Evolutionary conservation across 192 early-diverging fungal genomes (phyloP).

Genomic region (Paraglomus brasilianum): DNA sequence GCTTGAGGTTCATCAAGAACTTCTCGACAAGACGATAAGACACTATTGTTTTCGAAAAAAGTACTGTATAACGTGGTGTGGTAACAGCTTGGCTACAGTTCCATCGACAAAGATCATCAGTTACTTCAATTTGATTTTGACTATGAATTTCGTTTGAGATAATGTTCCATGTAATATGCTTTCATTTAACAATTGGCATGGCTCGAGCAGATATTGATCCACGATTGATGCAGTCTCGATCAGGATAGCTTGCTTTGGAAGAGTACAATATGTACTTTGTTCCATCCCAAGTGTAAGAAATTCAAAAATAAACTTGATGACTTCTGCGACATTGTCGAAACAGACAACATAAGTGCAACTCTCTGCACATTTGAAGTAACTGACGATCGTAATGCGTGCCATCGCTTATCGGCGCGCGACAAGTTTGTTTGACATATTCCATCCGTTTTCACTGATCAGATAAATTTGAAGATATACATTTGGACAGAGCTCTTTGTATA

Average conservation of each 20-base stretch:
- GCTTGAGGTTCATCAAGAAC: slow-evolving; percentile 23
- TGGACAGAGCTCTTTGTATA: slow-evolving; percentile 21
- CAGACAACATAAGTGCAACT: slow-evolving; percentile 15
- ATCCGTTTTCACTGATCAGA: slow-evolving; percentile 27
- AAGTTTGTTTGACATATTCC: slow-evolving; percentile 20
- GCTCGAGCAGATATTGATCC: slow-evolving; percentile 19
- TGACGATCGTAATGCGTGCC: background rate
- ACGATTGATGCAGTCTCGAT: slow-evolving; percentile 27
- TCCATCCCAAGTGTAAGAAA: slow-evolving; percentile 13
- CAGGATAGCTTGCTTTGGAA: slow-evolving; percentile 2
- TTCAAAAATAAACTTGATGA: slow-evolving; percentile 26
- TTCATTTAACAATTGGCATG: background rate
- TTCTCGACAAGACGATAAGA: slow-evolving; percentile 30
- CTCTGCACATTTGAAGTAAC: background rate
- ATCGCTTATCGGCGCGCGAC: slow-evolving; percentile 13
- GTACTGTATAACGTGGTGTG: slow-evolving; percentile 13
- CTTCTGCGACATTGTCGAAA: background rate
- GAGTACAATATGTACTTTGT: slow-evolving; percentile 9
- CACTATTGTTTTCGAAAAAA: slow-evolving; percentile 19
- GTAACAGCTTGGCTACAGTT: background rate
- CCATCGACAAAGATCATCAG: slow-evolving; percentile 8
- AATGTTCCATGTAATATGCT: slow-evolving; percentile 11
- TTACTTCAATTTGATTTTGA: slow-evolving; percentile 21
- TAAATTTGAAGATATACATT: slow-evolving; percentile 24
- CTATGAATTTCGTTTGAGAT: slow-evolving; percentile 17